Base-by-base conservation (phyloP, 78 protist genomes). In the Dictyostelium purpureum region DNA sequence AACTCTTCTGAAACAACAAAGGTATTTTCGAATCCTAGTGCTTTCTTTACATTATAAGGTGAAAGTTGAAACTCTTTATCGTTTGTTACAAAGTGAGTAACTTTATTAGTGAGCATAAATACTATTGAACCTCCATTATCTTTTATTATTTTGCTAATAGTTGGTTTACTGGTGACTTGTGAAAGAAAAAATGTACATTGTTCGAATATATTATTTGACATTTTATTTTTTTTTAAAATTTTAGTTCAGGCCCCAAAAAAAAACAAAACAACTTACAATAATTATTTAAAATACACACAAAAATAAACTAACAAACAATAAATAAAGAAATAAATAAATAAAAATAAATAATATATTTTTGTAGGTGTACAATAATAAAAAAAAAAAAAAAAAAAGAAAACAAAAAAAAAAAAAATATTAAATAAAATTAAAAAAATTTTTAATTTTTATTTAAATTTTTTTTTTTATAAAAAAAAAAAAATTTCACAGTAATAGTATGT, bases 121-220 rank as follows among this genome's bases (percentile, higher is more conserved):
- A 26, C 40, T 4, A 85, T 33, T 3, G 66, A 2, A 57, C 92
- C 92, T 11, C 92, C 92, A 57, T 73, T 74, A 14, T 85, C 92
- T 59, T 85, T 85, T 6, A 85, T 85, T 0, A 66, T 42, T 61
- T 85, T 85, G 11, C 42, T 33, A 1, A 73, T 19, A 6, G 24
- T 63, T 5, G 7, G 5, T 47, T 85, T 85, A 28, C 24, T 73
- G 6, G 42, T 85, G 1, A 85, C 83, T 40, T 75, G 73, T 1
- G 90, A 42, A 5, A 85, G 42, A 85, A 28, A 85, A 51, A 85
- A 59, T 12, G 54, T 59, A 56, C 74, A 73, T 56, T 35, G 6
- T 47, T 66, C 33, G 18, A 85, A 73, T 14, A 85, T 42, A 69
- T 69, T 69, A 31, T 45, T 5, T 51, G 40, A 40, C 6, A 16